These are phyloP conservation scores for Colletotrichum destructivum DNA, from an alignment of 2,329 filamentous ascomycete species.

Conservation along the genomic window DNA sequence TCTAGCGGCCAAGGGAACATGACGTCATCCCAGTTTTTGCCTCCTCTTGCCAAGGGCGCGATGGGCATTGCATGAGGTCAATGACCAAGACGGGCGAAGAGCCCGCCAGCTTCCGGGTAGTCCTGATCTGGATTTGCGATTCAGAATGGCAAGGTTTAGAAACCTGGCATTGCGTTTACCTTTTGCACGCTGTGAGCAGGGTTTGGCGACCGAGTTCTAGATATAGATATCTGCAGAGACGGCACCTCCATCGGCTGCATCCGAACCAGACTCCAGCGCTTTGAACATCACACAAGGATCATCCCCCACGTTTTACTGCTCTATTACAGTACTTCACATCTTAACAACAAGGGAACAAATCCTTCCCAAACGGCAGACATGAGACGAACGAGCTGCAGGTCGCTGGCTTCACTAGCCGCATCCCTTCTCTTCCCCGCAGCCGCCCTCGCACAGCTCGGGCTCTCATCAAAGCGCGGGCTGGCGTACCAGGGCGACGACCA, in stretches of 20 bases:
- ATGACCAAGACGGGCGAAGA: conserved; percentile 7
- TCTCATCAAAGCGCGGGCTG: conserved; percentile 35
- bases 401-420: conserved; percentile 22
- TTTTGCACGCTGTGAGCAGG: neutral
- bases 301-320: conserved; percentile 3
- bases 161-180: neutral
- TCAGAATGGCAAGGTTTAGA: neutral
- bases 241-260: conserved; percentile 17
- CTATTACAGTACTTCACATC: neutral
- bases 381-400: conserved; percentile 19
- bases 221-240: conserved; percentile 8
- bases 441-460: conserved; percentile 21
- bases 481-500: conserved; percentile 40
- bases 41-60: conserved; percentile 24
- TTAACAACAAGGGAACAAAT: neutral
- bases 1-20: conserved; percentile 3
- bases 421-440: neutral
- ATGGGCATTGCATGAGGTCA: conserved; percentile 36
- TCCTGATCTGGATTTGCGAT: neutral
- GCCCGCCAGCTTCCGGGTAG: neutral
- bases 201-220: neutral
- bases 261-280: conserved; percentile 24
- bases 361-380: neutral
- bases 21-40: conserved; percentile 20
- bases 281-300: conserved; percentile 33